Percentiles rank a stretch among this genome's conserved stretches.
phyloP scores from a whole-genome alignment of 306 rosid species.

The apple (Malus domestica) region DNA sequence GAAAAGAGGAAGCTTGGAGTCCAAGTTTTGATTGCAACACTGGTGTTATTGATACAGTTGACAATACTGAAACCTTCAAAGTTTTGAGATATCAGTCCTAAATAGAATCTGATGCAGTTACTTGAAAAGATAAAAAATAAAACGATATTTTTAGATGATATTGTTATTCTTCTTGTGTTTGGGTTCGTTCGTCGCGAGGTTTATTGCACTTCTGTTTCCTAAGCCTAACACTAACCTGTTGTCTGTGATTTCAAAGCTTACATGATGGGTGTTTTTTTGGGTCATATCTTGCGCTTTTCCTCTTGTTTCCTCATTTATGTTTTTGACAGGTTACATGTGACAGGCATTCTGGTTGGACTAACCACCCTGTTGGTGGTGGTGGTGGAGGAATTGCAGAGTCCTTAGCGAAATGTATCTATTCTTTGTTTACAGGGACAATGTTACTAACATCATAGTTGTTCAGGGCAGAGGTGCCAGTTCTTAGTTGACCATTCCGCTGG shows the following conservation, averaged over 20 bases:
- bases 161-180: not conserved
- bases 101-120: not conserved
- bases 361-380: constrained; percentile 87
- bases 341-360: constrained; percentile 86
- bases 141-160: not conserved
- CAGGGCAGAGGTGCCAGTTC: constrained; percentile 76
- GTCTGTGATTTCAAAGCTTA: not conserved
- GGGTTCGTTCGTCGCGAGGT: not conserved
- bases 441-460: constrained; percentile 54
- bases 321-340: constrained; percentile 68
- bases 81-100: not conserved
- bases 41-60: not conserved
- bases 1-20: not conserved
- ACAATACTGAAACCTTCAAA: not conserved
- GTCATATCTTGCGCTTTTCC: constrained; percentile 1
- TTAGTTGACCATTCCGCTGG: too few species aligned
- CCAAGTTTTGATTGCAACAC: not conserved
- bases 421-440: constrained; percentile 86
- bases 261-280: constrained; percentile 1
- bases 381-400: constrained; percentile 93
- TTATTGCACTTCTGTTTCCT: not conserved
- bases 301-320: constrained; percentile 4
- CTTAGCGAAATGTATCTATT: constrained; percentile 54
- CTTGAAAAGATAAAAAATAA: constrained; percentile 3
- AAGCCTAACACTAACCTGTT: constrained; percentile 5